Conservation (phyloP, 2,329 filamentous ascomycete genomes). For the Fusarium albosuccineum region DNA sequence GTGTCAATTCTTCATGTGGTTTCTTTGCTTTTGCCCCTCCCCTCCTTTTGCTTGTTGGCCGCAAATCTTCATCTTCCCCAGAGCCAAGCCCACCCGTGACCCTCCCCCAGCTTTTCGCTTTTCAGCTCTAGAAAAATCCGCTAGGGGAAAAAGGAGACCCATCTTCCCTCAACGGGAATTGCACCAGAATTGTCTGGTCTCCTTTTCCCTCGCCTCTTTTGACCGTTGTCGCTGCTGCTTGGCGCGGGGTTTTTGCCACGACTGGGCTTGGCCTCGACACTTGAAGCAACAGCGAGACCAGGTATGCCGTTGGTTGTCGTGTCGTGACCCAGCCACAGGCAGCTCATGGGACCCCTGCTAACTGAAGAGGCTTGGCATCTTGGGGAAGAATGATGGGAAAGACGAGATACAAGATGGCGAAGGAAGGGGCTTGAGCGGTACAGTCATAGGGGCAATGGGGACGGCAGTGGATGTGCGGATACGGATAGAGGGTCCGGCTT, state of each 20-base stretch:
- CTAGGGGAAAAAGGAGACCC: slow-evolving; percentile 8
- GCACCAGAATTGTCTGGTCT: too few species aligned
- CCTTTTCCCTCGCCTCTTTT: background rate
- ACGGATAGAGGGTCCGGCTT: slow-evolving; percentile 26
- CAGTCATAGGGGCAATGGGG: slow-evolving; percentile 2
- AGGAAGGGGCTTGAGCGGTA: too few species aligned
- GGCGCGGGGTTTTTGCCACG: slow-evolving; percentile 28
- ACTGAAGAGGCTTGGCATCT: slow-evolving; percentile 21
- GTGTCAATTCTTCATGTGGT: slow-evolving; percentile 3
- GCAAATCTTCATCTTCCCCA: slow-evolving; percentile 19
- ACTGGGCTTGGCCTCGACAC: slow-evolving; percentile 9
- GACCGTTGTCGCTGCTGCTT: slow-evolving; percentile 22
- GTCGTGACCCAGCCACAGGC: background rate
- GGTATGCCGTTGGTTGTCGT: background rate
- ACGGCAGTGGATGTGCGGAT: slow-evolving; percentile 12
- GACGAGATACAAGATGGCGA: background rate
- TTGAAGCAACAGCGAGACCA: background rate
- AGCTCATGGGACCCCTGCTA: slow-evolving; percentile 7
- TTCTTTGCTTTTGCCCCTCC: background rate
- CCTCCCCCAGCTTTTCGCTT: slow-evolving; percentile 27
- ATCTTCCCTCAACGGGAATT: background rate
- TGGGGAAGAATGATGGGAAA: slow-evolving; percentile 7
- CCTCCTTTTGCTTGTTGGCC: background rate
- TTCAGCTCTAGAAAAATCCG: background rate
- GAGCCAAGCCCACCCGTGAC: slow-evolving; percentile 14